Conservation (phyloP, 306 rosid genomes). For the Cicer cuneatum region DNA sequence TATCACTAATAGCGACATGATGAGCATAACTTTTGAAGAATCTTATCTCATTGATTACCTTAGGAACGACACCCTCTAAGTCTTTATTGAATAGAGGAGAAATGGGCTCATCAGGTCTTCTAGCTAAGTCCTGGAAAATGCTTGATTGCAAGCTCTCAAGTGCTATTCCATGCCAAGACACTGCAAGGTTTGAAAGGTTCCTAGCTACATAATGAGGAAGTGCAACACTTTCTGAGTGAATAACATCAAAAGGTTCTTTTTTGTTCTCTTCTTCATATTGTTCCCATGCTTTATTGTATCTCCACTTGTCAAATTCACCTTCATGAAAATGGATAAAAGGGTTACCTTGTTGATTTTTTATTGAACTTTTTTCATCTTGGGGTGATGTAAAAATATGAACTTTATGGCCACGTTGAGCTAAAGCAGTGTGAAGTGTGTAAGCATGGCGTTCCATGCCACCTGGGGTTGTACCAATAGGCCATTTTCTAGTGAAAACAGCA, state of each 20-base stretch:
- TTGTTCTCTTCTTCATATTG: slow-evolving; percentile 62
- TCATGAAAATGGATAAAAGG: slow-evolving; percentile 77
- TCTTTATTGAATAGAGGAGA: slow-evolving; percentile 61
- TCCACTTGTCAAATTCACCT: slow-evolving; percentile 83
- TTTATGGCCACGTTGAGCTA: slow-evolving; percentile 74
- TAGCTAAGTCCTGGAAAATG: slow-evolving; percentile 71
- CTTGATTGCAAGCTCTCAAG: slow-evolving; percentile 75
- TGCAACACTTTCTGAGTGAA: slow-evolving; percentile 87
- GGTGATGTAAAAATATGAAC: slow-evolving; percentile 84
- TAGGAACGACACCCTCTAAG: slow-evolving; percentile 65
- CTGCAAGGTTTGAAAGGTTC: slow-evolving; percentile 66
- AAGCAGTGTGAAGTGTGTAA: slow-evolving; percentile 74
- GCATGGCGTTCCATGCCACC: slow-evolving; percentile 99
- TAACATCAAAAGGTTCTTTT: slow-evolving; percentile 61
- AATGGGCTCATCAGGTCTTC: slow-evolving; percentile 56
- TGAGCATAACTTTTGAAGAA: slow-evolving; percentile 77
- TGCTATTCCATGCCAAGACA: slow-evolving; percentile 90
- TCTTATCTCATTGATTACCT: slow-evolving; percentile 73
- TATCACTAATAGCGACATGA: slow-evolving; percentile 82
- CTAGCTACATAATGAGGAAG: slow-evolving; percentile 73
- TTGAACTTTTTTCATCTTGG: slow-evolving; percentile 20
- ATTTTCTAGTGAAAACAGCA: slow-evolving; percentile 85
- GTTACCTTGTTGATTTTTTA: slow-evolving; percentile 47
- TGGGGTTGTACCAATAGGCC: slow-evolving; percentile 77
- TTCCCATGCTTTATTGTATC: slow-evolving; percentile 84